A percentile compares a stretch with the other conserved stretches of the same genome.
Evolutionary conservation across 139 green algal species (phyloP).

Genomic region (Limnomonas spitsbergensis): DNA sequence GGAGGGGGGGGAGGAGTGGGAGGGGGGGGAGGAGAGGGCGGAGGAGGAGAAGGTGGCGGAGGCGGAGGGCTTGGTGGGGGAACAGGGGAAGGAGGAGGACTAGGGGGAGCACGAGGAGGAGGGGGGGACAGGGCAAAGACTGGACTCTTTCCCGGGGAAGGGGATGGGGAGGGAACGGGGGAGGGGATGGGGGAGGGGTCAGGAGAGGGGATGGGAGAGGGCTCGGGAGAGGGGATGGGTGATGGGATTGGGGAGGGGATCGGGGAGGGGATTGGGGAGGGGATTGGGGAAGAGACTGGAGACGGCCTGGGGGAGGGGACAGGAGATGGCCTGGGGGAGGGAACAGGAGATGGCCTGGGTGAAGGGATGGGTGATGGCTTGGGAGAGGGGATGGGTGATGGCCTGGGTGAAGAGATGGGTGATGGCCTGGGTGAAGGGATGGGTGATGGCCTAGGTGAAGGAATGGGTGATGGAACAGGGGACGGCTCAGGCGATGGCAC

Average conservation of each 20-base stretch:
- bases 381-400: too few species aligned
- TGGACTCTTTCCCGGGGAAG: not conserved
- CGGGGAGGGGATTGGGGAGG: not conserved
- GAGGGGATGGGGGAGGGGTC: too few species aligned
- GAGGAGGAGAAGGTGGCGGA: not conserved
- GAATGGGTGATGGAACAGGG: too few species aligned
- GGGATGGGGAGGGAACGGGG: not conserved
- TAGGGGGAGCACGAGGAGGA: not conserved
- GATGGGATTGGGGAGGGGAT: not conserved
- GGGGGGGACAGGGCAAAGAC: not conserved
- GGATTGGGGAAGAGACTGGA: too few species aligned
- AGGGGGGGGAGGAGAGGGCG: not conserved
- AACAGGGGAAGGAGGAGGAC: not conserved
- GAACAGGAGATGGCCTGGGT: too few species aligned
- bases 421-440: too few species aligned
- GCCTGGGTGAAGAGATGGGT: too few species aligned
- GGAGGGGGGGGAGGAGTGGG: not conserved
- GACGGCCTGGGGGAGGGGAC: too few species aligned
- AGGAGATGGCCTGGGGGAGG: too few species aligned
- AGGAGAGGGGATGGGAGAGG: not conserved
- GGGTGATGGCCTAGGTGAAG: too few species aligned
- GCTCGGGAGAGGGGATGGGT: not conserved
- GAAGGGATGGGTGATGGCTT: too few species aligned
- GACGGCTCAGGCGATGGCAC: too few species aligned
- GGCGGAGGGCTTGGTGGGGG: not conserved